Conservation (phyloP, 129 eudicot genomes). For the Lactuca saligna region DNA sequence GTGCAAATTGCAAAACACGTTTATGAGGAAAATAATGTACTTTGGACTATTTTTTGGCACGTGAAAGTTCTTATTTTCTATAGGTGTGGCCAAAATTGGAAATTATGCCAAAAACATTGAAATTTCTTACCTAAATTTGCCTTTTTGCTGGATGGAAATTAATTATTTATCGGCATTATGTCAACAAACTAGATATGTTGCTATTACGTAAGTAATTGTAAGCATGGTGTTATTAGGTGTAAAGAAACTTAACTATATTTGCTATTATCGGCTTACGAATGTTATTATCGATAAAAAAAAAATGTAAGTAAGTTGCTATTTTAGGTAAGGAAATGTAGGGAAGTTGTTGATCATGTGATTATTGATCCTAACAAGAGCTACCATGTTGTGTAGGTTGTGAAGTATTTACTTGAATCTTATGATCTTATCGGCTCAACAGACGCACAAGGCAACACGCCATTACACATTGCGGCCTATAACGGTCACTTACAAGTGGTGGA, state of each 20-base stretch:
- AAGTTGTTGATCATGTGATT: neutral
- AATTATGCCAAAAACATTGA: neutral
- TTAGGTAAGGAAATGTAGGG: neutral
- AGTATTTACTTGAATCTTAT: constrained; percentile 49
- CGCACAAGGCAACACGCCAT: constrained; percentile 73
- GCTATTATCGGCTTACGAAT: too few relatives aligned
- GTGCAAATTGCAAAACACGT: neutral
- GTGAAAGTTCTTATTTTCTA: neutral
- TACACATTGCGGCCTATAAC: constrained; percentile 75
- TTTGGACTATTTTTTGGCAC: neutral
- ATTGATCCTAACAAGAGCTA: neutral
- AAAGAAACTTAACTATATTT: too few relatives aligned
- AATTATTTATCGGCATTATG: neutral
- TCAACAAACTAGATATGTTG: neutral
- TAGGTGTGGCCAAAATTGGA: neutral
- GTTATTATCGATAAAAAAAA: neutral
- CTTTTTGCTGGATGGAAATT: neutral
- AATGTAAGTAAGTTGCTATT: neutral
- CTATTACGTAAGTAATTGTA: neutral
- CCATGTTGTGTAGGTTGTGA: constrained; percentile 56
- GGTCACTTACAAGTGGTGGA: constrained; percentile 58
- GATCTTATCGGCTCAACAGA: constrained; percentile 46
- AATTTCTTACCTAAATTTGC: neutral
- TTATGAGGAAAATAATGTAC: neutral
- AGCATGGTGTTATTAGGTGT: neutral